Evolutionary conservation across 352 stramenopile genomes (phyloP), one percentile per base, ranked within the genome.

Genomic region (Phytopythium ostracodes): DNA sequence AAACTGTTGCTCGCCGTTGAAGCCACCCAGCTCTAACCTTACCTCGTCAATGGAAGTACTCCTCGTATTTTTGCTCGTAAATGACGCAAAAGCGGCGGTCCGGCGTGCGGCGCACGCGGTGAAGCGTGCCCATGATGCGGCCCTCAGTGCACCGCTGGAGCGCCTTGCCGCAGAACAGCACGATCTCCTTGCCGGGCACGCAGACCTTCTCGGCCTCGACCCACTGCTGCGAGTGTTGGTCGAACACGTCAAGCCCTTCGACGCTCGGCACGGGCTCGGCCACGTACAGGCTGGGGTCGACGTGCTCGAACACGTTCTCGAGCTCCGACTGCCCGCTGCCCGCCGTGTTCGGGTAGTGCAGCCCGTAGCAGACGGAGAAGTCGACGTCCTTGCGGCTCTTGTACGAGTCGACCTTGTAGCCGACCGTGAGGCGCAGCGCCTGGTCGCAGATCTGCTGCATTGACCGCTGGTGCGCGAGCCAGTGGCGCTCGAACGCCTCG

Each of bases 251-350:
- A 43, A 87, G 69, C 14, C 77, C 77, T 25, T 79, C 72, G 29
- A 87, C 76, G 50, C 56, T 77, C 14, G 75, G 66, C 46, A 87
- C 77, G 38, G 77, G 77, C 46, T 87, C 77, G 31, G 79, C 74
- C 46, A 87, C 76, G 33, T 80, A 87, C 25, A 87, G 56, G 64
- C 77, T 87, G 36, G 77, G 77, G 55, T 87, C 77, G 17, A 87
- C 73, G 53, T 87, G 77, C 56, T 87, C 77, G n/a, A 83, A 87
- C 27, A 87, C 75, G 36, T 87, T 87, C 49, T 87, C 77, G 31
- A 54, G 70, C 36, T 79, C 66, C 12, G 76, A 87, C 63, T 85
- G 77, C 14, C 77, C 77, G 25, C 67, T 79, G 31, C 75, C 75
- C 17, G 67, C 62, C 35, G 66, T 81, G 50, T 87, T 87, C 18